These are phyloP conservation scores for Nadsonia fulvescens DNA, from an alignment of 805 yeast species.

Conservation along the genomic window DNA sequence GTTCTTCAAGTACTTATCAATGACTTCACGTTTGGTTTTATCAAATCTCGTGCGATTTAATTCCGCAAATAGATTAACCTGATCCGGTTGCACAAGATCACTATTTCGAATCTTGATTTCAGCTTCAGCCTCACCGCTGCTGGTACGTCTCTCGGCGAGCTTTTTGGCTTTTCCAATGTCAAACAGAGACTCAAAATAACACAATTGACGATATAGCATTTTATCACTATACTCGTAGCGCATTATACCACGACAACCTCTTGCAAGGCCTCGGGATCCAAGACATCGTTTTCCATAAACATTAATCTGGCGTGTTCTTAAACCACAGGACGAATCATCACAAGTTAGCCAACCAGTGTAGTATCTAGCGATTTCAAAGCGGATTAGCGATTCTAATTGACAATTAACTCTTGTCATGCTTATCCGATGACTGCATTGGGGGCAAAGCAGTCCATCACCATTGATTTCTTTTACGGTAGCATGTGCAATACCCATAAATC, in stretches of 20 bases:
- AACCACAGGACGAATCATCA: conserved; percentile 70
- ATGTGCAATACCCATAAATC: conserved; percentile 57
- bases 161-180: conserved; percentile 63
- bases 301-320: conserved; percentile 64
- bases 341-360: conserved; percentile 79
- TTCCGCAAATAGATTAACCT: conserved; percentile 56
- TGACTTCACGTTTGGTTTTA: conserved; percentile 41
- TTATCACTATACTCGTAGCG: conserved; percentile 58
- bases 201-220: conserved; percentile 68
- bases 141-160: conserved; percentile 19
- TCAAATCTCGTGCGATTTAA: conserved; percentile 53
- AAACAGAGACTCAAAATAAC: conserved; percentile 62
- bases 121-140: conserved; percentile 14
- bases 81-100: too few species aligned
- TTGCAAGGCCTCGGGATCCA: conserved; percentile 40
- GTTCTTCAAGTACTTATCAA: conserved; percentile 53
- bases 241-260: conserved; percentile 68
- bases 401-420: conserved; percentile 37
- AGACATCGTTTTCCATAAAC: conserved; percentile 82
- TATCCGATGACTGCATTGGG: conserved; percentile 35
- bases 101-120: conserved; percentile 9
- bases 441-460: conserved; percentile 55
- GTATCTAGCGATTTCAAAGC: conserved; percentile 53
- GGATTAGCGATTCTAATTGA: conserved; percentile 58
- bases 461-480: conserved; percentile 39